Base-by-base conservation (phyloP, 2,329 filamentous ascomycete species). In the Chaetomiaceae sp. region DNA sequence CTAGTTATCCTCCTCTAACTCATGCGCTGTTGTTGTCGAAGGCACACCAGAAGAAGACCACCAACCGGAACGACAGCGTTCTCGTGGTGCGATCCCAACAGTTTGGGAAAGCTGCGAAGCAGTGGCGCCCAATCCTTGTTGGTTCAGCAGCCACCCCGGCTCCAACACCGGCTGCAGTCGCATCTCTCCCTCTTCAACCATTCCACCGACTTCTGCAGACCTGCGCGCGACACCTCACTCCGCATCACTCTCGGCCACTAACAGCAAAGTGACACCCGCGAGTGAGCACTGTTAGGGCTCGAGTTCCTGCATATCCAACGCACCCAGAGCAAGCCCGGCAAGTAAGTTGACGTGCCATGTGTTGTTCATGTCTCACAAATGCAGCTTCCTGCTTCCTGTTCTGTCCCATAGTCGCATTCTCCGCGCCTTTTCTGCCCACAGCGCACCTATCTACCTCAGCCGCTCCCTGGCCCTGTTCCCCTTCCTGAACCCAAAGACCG, bases 141-240 rank as follows among this genome's bases (percentile, higher is more conserved):
- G 20, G 23, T 29, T 48, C 42, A 42, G 55, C 52, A 46, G 38
- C 41, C 29, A 7, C 25, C 43, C 38, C 43, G 16, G 30, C 51
- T 23, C 33, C 13, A 13, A 7, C 16, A n/a, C n/a, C n/a, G n/a
- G n/a, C n/a, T n/a, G n/a, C n/a, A n/a, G n/a, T 46, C 8, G 20
- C 11, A 21, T 7, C 33, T 21, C 38, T 49, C 9, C 37, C 20
- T n/a, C 13, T n/a, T 14, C 44, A 37, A 45, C 51, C 48, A 34
- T 52, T 56, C 57, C 60, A 61, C 61, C 59, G 59, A 60, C 54
- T 56, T 46, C 50, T 58, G 53, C 57, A 56, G 25, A 44, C 38
- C 25, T 37, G 18, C 42, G 43, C 44, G 47, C 58, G 44, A 51
- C 60, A 58, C 33, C 32, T 60, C 54, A 58, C 48, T 41, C 47